Percentiles rank a stretch among this genome's conserved stretches.
phyloP scores from a whole-genome alignment of 108 stramenopile species.

The Cyclotella baltica region DNA sequence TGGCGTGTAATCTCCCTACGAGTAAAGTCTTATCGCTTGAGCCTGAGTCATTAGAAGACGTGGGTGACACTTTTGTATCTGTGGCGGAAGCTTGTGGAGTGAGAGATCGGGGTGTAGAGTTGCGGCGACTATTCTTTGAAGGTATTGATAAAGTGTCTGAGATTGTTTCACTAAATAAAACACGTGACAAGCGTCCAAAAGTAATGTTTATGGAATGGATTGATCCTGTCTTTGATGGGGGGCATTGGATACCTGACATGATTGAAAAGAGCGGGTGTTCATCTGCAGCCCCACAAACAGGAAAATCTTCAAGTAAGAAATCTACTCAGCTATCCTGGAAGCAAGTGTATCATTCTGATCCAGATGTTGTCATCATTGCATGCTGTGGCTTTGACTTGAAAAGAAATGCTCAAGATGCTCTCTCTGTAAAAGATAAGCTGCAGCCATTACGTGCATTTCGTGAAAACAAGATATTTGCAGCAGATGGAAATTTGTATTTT shows the following conservation, averaged over 20 bases:
- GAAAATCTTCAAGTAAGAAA: conserved; percentile 44
- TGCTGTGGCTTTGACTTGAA: conserved; percentile 92
- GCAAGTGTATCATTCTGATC: conserved; percentile 65
- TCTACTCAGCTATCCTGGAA: conserved; percentile 68
- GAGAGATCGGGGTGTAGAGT: conserved; percentile 55
- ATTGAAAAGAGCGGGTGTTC: conserved; percentile 77
- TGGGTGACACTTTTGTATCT: conserved; percentile 70
- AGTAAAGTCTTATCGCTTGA: conserved; percentile 67
- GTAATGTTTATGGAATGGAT: conserved; percentile 92
- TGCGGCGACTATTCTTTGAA: conserved; percentile 48
- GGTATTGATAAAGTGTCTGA: conserved; percentile 40
- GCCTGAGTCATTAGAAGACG: conserved; percentile 77
- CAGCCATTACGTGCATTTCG: conserved; percentile 65
- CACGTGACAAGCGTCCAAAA: conserved; percentile 26
- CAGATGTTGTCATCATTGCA: conserved; percentile 86
- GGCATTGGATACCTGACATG: conserved; percentile 94
- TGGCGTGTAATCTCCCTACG: conserved; percentile 27
- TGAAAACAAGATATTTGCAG: conserved; percentile 66
- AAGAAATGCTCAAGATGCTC: conserved; percentile 73
- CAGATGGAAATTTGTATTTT: conserved; percentile 89
- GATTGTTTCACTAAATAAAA: conserved; percentile 4
- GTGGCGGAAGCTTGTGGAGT: conserved; percentile 69
- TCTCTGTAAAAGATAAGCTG: conserved; percentile 36
- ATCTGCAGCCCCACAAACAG: conserved; percentile 29
- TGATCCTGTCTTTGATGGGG: conserved; percentile 90